Evolutionary conservation across 345 rosid genomes (phyloP).

Genomic region (Syzygium grande): DNA sequence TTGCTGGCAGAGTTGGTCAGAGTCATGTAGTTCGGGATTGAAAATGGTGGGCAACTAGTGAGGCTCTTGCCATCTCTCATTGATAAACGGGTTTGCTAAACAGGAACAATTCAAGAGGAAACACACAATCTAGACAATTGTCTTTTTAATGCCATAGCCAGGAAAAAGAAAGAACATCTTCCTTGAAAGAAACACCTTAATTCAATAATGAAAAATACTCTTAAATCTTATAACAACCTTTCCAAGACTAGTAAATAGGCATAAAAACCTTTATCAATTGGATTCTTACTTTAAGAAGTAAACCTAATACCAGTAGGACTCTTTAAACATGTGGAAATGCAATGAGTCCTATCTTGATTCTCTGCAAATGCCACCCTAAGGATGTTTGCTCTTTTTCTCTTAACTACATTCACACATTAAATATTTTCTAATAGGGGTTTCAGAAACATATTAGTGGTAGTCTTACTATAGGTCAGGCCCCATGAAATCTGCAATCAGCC

Average conservation of each 20-base stretch:
- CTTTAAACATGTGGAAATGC: neutral
- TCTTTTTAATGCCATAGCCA: neutral
- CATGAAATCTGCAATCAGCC: neutral
- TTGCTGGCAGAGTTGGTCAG: slow-evolving; percentile 81
- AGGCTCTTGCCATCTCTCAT: slow-evolving; percentile 81
- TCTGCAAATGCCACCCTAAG: neutral
- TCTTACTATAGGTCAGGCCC: neutral
- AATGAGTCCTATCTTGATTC: neutral
- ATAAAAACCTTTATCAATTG: neutral
- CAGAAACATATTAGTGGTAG: neutral
- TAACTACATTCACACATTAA: neutral
- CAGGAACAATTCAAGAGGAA: neutral
- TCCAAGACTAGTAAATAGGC: neutral
- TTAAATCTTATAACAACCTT: neutral
- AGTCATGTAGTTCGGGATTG: slow-evolving; percentile 76
- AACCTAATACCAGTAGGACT: neutral
- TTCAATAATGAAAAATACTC: neutral
- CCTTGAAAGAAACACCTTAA: neutral
- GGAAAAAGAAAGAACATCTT: neutral
- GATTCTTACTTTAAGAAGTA: neutral
- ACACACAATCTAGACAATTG: neutral
- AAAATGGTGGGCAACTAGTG: slow-evolving; percentile 77
- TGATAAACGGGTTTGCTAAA: slow-evolving; percentile 24
- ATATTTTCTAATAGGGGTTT: neutral
- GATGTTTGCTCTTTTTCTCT: neutral